Base-by-base conservation (phyloP, 805 yeast genomes). In the Candida gorgasii region DNA sequence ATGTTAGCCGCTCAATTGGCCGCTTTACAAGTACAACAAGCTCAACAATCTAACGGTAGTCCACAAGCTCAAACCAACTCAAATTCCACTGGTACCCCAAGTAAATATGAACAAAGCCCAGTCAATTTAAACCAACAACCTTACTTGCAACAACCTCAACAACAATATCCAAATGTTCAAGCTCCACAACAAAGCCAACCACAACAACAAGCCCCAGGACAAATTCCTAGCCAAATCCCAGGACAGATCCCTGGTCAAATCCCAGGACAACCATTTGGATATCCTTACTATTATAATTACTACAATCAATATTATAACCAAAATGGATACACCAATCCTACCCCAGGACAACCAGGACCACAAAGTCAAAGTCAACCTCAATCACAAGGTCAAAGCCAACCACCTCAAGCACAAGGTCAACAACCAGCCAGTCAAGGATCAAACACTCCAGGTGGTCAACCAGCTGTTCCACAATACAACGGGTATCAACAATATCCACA, bases 401-500 rank as follows among this genome's bases (percentile, higher is more conserved):
- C 33, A 15, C 41, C 32, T 18, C 51, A 42, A 35, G 2, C 39
- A 8, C 52, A 48, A 39, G 47, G 43, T 23, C 37, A 37, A 31
- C 47, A 38, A 36, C 59, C 48, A 26, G 52, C 50, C 9, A 67
- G 55, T 41, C 43, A 40, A 40, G 34, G 27, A 5, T 15, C 30
- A 18, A 30, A 30, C 9, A 17, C 22, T 2, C 47, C 57, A 50
- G 61, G 63, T 20, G 67, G 64, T 44, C 75, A 69, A 53, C 69
- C 69, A 37, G 52, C 55, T 45, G 58, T 61, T 44, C 74, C 73
- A 19, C 73, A 69, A 55, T 70, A 65, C 50, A 73, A 66, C 32
- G 73, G 61, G n/a, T 70, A 69, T 52, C 76, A 70, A 53, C 75
- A 70, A 53, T 70, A 69, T 55, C 74, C 75, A 9, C 76, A 70